Base-by-base conservation (phyloP, 495 filamentous ascomycete genomes). In the Podospora australis region DNA sequence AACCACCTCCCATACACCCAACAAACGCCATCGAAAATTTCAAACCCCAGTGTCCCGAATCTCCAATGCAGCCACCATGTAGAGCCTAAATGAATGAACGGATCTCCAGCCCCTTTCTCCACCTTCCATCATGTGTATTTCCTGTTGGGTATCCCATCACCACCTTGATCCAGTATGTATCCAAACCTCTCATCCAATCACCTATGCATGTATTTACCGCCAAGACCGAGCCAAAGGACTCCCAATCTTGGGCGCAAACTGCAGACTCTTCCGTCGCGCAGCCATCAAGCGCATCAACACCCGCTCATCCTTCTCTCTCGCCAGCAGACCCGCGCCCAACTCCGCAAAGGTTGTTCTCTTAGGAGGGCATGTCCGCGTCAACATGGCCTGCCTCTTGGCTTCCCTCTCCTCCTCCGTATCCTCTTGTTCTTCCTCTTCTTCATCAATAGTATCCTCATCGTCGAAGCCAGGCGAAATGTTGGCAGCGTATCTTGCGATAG, bases 251-350 rank as follows among this genome's bases (percentile, higher is more conserved):
- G 87, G 88, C 35, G 86, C 84, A 68, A 81, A 90, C 54, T 89
- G 86, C 67, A 88, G 62, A 58, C 85, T 95, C 77, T 90, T 90
- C 34, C 89, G 73, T 41, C 87, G 70, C 0, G 86, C 87, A 29
- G 82, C 78, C 70, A 88, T 78, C 48, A 95, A 65, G 39, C 82
- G 75, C 65, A 80, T 72, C 50, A 82, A 70, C 11, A 90, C 66
- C 20, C 59, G 55, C 49, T 72, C 67, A 51, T 78, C 70, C 63
- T 72, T 72, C 32, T 69, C 61, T 36, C 48, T 50, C 28, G 59
- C 48, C 32, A 72, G 49, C 40, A 72, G 23, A 34, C 67, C 60
- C 20, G 50, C 46, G 20, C 62, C 67, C 8, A 63, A 55, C 39
- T 76, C 69, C 38, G 72, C 28, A 49, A 63, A 69, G 54, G 35